Evolutionary conservation across 2,329 filamentous ascomycete species (phyloP), one percentile per base, ranked within the genome.

Genomic region (Pseudopyrenochaeta lycopersici): DNA sequence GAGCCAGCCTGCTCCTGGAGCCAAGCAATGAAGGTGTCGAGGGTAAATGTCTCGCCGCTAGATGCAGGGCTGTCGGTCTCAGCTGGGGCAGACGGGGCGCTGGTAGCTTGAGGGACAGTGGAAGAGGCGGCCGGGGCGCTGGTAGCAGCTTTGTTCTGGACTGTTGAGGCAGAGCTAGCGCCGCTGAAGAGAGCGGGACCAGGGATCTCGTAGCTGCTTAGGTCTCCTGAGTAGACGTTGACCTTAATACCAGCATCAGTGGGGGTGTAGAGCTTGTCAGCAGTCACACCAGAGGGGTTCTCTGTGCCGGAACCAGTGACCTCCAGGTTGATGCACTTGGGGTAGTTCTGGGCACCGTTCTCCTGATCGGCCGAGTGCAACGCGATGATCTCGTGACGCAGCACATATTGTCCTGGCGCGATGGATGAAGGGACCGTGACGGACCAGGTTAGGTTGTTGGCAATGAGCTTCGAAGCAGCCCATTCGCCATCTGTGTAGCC

Each of bases 331-430:
- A 55, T 39, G 38, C 32, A 35, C 32, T 35, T 70, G 41, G 77
- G 79, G 68, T 81, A 80, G 67, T 75, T 76, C 63, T 80, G 78
- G 29, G 78, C 77, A 41, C 77, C 81, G 57, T 77, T 76, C 31
- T 74, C 58, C 48, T 73, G 63, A 7, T 73, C 77, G 12, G 78
- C 82, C 27, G 76, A 76, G 77, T 89, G 86, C 46, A 89, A 84
- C 20, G 83, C 86, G 46, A 89, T 81, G 47, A 84, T 79, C 76
- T 87, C 85, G 48, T 84, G 82, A 15, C 85, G 81, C 10, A 86
- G 78, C 51, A 88, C 81, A 67, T 87, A 87, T 64, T 85, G 80
- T 7, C 85, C 85, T 9, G 81, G 68, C 36, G 77, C 78, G 52
- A 87, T 79, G 58, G 77, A 81, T 18, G 71, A 65, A 11, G 84